Base-by-base conservation (phyloP, 2,329 filamentous ascomycete genomes). In the Lasiodiplodia citricola region DNA sequence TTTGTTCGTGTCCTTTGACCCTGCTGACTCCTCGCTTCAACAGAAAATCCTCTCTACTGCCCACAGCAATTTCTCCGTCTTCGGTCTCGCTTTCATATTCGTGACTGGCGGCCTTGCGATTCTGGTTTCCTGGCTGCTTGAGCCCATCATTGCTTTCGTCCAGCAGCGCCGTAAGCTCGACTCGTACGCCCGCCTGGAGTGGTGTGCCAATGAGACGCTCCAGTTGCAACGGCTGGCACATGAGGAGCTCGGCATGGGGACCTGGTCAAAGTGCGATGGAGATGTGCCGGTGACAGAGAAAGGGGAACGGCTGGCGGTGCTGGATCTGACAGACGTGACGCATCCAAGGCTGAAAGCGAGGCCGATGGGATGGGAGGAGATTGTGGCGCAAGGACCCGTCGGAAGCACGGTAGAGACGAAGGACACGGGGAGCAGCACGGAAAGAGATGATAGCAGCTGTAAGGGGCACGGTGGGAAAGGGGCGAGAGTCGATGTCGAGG, bases 101-200 rank as follows among this genome's bases (percentile, higher is more conserved):
- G 44, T 16, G 3, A 16, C 44, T 7, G 44, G 44, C 44, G 44
- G 44, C 44, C 44, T 47, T n/a, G 2, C n/a, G 6, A 21, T 47
- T 8, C 6, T 47, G 7, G 44, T n/a, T 11, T 47, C 44, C 18
- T 47, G 44, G 44, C 5, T 47, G 4, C 44, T 47, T n/a, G 44
- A 47, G n/a, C 18, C 44, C 18, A 8, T 47, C 44, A n/a, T 21
- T n/a, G 44, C 44, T 2, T 47, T 10, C 44, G 18, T 47, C 18
- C 44, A 47, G 3, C 44, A 10, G 3, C 44, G 44, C n/a, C 10
- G 44, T 21, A 47, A 11, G 44, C 54, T 55, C 28, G 70, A 70
- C 47, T 47, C 23, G 23, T 69, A 71, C 51, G 66, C 70, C 44
- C 51, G 68, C 5, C 62, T 72, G 2, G 70, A 72, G 50, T 72